Evolutionary conservation across 495 filamentous ascomycete species (phyloP).

Genomic region (Hyaloscypha bicolor): DNA sequence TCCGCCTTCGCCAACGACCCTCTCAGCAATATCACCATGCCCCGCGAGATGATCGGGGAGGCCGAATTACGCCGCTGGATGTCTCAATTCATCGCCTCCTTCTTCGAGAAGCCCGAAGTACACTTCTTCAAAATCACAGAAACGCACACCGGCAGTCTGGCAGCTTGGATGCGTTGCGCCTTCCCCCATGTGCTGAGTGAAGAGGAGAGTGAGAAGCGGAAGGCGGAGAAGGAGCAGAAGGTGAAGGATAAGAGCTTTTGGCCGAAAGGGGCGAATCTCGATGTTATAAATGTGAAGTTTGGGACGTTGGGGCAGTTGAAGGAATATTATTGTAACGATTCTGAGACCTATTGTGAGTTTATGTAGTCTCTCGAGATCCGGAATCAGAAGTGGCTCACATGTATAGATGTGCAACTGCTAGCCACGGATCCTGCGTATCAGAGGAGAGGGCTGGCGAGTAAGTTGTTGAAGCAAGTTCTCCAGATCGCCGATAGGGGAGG

Average conservation of each 20-base stretch:
- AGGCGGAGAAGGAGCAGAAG: conserved; percentile 7
- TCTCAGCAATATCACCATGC: conserved; percentile 15
- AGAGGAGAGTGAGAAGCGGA: conserved; percentile 21
- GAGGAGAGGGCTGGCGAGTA: conserved; percentile 25
- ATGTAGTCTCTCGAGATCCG: background rate
- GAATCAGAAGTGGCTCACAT: conserved; percentile 7
- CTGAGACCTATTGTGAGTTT: conserved; percentile 30
- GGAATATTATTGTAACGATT: conserved; percentile 17
- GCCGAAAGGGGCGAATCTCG: conserved; percentile 30
- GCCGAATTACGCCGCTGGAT: conserved; percentile 21
- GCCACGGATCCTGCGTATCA: conserved; percentile 23
- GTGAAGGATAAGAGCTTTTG: conserved; percentile 12
- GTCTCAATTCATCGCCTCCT: conserved; percentile 1
- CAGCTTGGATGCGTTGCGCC: conserved; percentile 24
- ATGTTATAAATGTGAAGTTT: conserved; percentile 27
- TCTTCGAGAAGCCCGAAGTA: conserved; percentile 21
- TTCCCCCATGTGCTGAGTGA: conserved; percentile 22
- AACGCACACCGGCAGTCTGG: conserved; percentile 7
- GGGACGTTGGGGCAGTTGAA: conserved; percentile 5
- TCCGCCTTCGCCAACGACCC: conserved; percentile 28
- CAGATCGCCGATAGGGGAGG: conserved; percentile 28
- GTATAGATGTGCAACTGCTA: conserved; percentile 24
- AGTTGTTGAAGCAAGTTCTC: conserved; percentile 28
- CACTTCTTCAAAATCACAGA: conserved; percentile 29
- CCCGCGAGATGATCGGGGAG: background rate